These are phyloP conservation scores for Penicillium rolfsii DNA, from an alignment of 2,329 filamentous ascomycete genomes.

Conservation along the genomic window DNA sequence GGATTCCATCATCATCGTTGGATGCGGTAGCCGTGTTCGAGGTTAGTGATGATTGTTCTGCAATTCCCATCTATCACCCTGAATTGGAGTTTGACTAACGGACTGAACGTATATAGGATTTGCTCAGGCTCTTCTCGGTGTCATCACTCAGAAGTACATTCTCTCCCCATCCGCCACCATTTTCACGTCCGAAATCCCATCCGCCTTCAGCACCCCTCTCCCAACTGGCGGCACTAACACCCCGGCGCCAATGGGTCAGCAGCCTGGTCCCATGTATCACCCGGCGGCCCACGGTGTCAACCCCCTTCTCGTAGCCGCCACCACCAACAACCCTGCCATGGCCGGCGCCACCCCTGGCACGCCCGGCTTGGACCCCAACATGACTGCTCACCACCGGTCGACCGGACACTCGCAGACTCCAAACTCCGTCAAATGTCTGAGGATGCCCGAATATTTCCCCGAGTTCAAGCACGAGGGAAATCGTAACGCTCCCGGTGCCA, in stretches of 20 bases:
- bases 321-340: slow-evolving; percentile 53
- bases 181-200: slow-evolving; percentile 95
- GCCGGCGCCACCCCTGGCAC: slow-evolving; percentile 41
- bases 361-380: slow-evolving; percentile 38
- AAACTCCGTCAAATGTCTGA: slow-evolving; percentile 77
- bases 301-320: slow-evolving; percentile 87
- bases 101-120: slow-evolving; percentile 63
- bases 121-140: slow-evolving; percentile 82
- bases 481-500: slow-evolving; percentile 39
- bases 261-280: slow-evolving; percentile 57
- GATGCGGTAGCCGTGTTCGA: slow-evolving; percentile 74
- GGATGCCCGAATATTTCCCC: slow-evolving; percentile 80
- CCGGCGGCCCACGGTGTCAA: slow-evolving; percentile 70
- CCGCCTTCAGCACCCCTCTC: slow-evolving; percentile 85
- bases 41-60: slow-evolving; percentile 44
- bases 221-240: slow-evolving; percentile 93
- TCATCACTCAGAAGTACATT: slow-evolving; percentile 78
- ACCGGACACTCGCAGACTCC: slow-evolving; percentile 74
- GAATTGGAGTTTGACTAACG: slow-evolving; percentile 28
- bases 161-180: slow-evolving; percentile 94
- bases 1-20: slow-evolving; percentile 90
- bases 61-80: not conserved
- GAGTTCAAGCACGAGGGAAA: slow-evolving; percentile 79
- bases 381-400: slow-evolving; percentile 56
- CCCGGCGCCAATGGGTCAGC: slow-evolving; percentile 52